phyloP scores from a whole-genome alignment of 2,329 filamentous ascomycete species.

The Coniochaeta sp. region DNA sequence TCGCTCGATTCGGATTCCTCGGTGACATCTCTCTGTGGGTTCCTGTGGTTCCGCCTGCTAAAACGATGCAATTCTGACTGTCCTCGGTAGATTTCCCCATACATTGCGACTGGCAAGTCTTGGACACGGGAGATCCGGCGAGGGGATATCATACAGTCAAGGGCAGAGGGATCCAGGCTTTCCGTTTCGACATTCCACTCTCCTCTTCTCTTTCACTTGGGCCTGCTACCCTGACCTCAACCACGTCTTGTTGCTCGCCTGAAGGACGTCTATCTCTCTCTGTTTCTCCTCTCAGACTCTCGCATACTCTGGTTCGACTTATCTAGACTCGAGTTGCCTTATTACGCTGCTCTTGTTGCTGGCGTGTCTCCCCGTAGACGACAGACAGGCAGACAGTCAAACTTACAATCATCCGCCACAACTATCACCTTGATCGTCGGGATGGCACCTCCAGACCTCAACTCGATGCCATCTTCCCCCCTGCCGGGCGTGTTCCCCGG shows the following conservation, averaged over 20 bases:
- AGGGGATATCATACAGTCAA: neutral
- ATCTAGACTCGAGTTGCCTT: neutral
- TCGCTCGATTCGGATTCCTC: neutral
- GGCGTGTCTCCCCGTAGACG: neutral
- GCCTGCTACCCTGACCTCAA: neutral
- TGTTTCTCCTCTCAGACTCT: neutral
- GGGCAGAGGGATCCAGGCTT: neutral
- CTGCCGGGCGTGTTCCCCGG: slow-evolving; percentile 15
- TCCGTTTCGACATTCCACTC: neutral
- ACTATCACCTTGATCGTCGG: slow-evolving; percentile 1
- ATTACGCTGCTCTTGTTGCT: neutral
- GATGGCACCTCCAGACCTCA: slow-evolving; percentile 71
- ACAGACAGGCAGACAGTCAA: slow-evolving; percentile 1
- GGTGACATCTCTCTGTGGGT: neutral
- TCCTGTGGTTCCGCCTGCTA: neutral
- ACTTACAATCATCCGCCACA: neutral
- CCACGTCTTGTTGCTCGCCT: neutral
- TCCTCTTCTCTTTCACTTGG: neutral
- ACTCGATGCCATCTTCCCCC: slow-evolving; percentile 57
- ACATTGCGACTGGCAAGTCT: neutral
- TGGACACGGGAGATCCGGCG: neutral
- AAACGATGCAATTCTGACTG: neutral
- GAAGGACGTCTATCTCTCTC: neutral
- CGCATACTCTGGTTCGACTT: neutral
- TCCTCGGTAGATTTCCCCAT: neutral